Percentiles rank a stretch among this genome's conserved stretches.
These are phyloP conservation scores for Ustilago vetiveriae DNA, from an alignment of 1,284 basidiomycete genomes.

Conservation along the genomic window DNA sequence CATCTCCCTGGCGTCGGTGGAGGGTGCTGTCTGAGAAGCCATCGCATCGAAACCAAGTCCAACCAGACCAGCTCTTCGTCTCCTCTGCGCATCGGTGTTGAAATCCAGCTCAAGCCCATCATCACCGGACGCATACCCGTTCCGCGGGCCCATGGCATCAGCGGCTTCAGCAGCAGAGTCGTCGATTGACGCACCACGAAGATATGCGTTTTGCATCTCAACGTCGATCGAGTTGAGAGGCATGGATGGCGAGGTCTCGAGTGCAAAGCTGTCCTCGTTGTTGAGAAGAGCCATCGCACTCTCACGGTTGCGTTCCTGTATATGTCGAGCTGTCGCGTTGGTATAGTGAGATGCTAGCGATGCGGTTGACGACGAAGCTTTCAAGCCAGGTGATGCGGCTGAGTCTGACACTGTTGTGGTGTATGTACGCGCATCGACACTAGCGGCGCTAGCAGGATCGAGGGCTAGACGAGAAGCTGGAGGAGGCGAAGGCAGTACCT, in stretches of 20 bases:
- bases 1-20: neutral
- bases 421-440: neutral
- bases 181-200: neutral
- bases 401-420: neutral
- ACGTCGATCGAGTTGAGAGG: conserved; percentile 8
- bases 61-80: conserved; percentile 32
- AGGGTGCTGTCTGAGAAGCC: neutral
- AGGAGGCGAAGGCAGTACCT: neutral
- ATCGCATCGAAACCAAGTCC: conserved; percentile 26
- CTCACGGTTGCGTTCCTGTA: conserved; percentile 33
- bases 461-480: conserved; percentile 23
- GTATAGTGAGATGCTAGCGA: conserved; percentile 33
- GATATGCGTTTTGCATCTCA: neutral
- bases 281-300: conserved; percentile 37
- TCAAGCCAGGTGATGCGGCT: conserved; percentile 12
- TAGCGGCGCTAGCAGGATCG: conserved; percentile 15
- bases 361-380: conserved; percentile 27
- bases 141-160: neutral
- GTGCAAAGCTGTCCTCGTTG: conserved; percentile 38
- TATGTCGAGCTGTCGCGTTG: conserved; percentile 22
- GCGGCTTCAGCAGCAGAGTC: conserved; percentile 1
- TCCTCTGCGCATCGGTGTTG: conserved; percentile 5
- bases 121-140: conserved; percentile 7
- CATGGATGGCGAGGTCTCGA: conserved; percentile 12
- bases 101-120: conserved; percentile 24